phyloP scores from a whole-genome alignment of 306 rosid species.

The Cyclanthera cordifolia region DNA sequence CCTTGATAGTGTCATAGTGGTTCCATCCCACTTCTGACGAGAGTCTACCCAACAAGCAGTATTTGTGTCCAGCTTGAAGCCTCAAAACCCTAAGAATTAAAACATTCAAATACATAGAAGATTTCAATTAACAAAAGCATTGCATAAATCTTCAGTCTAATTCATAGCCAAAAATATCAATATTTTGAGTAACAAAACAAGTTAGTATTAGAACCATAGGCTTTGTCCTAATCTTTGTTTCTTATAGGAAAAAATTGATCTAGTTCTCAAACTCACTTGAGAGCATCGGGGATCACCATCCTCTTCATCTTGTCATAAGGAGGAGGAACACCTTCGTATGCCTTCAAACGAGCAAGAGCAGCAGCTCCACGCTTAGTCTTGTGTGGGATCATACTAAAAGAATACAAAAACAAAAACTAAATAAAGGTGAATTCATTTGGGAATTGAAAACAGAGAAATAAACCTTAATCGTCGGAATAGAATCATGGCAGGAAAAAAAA shows the following conservation, averaged over 20 bases:
- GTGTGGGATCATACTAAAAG: conserved; percentile 46
- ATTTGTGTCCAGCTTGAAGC: conserved; percentile 71
- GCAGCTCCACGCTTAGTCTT: conserved; percentile 59
- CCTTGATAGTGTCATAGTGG: conserved; percentile 32
- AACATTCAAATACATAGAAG: not conserved
- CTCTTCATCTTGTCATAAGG: conserved; percentile 50
- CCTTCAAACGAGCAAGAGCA: conserved; percentile 51
- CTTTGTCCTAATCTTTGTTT: no score
- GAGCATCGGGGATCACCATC: conserved; percentile 58
- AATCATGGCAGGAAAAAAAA: not conserved
- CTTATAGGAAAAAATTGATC: not conserved
- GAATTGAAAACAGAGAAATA: not conserved
- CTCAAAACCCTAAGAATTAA: conserved; percentile 70
- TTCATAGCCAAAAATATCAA: not conserved
- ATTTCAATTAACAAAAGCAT: not conserved
- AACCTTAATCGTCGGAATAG: not conserved
- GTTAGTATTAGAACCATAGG: not conserved
- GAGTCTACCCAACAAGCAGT: conserved; percentile 43
- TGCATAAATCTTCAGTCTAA: not conserved
- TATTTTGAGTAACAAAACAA: no score
- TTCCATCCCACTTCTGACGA: conserved; percentile 58
- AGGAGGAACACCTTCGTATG: conserved; percentile 48
- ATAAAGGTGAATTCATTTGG: not conserved
- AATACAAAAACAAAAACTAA: not conserved
- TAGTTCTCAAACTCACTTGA: conserved; percentile 30